Base-by-base conservation (phyloP, 2,329 filamentous ascomycete genomes). In the Xylaria sp. region DNA sequence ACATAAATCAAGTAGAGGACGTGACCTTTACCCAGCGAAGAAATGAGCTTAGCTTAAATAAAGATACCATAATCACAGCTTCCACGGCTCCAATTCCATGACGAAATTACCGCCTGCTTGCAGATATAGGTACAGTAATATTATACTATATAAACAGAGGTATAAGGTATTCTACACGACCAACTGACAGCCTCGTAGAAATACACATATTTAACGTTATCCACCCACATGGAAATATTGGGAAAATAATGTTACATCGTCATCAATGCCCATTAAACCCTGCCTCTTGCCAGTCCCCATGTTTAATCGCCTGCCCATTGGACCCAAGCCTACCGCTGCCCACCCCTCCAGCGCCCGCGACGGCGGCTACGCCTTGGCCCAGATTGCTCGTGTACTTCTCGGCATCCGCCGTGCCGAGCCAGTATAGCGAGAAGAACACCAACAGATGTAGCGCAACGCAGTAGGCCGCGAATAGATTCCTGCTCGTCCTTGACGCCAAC, bases 391-490 rank as follows among this genome's bases (percentile, higher is more conserved):
- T 86, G 76, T 91, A 88, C 74, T 86, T 79, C 77, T 90, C 90
- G 41, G 89, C 86, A 75, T 93, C 89, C 36, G 85, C 83, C 3
- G 89, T 88, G 68, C 93, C 93, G 77, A 94, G 89, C 88, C 91
- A 94, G 81, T 95, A 98, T 70, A 98, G 83, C 80, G 94, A 92
- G 74, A 91, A 85, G 77, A 99, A 96, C 2, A 98, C 91, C 57
- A 99, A 82, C 54, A 98, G 77, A 83, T 99, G 96, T 73, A 99
- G 85, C 41, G 90, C 93, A 43, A 98, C 84, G 80, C 95, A 97
- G 80, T 99, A 99, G 12, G 89, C 90, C 0, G 94, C 96, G 81
- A 99, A 99, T 68, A 99, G 80, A 79, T 98, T 99, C 72, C 97
- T 88, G 82, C 94, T 98, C 33, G 92, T 93, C 70, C 96, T 86